Percentiles rank a stretch among this genome's conserved stretches.
Conservation (phyloP, 2,329 filamentous ascomycete genomes). For the Ceratocystis cubensis region DNA sequence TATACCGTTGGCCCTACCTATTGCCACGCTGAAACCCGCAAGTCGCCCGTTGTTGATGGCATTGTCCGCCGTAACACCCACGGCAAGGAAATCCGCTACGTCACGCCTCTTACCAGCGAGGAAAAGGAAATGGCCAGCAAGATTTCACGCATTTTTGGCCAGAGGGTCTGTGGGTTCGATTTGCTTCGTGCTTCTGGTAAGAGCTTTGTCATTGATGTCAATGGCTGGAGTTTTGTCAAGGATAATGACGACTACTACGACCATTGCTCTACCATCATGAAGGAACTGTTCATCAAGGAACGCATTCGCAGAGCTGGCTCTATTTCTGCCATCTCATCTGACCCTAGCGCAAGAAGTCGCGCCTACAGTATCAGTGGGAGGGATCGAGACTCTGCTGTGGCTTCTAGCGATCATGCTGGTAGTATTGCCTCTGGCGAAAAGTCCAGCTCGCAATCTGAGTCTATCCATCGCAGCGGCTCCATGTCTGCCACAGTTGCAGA, state of each 20-base stretch:
- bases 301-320: constrained; percentile 47
- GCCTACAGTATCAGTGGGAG: neutral
- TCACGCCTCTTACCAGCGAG: constrained; percentile 68
- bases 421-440: neutral
- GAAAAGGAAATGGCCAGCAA: constrained; percentile 79
- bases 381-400: constrained; percentile 1
- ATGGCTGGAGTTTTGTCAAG: constrained; percentile 99
- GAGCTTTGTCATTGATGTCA: constrained; percentile 97
- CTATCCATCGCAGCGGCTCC: constrained; percentile 2
- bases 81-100: constrained; percentile 91
- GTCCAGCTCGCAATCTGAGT: neutral
- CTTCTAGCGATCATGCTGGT: neutral
- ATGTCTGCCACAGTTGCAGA: constrained; percentile 7
- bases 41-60: constrained; percentile 93
- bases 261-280: constrained; percentile 72
- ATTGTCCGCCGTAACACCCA: constrained; percentile 92
- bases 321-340: constrained; percentile 37
- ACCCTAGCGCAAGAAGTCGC: constrained; percentile 23
- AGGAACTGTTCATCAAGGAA: constrained; percentile 77
- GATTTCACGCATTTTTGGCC: constrained; percentile 84
- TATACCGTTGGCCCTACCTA: constrained; percentile 90
- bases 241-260: constrained; percentile 99
- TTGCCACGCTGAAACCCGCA: constrained; percentile 93
- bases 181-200: constrained; percentile 74
- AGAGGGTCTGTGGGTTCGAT: constrained; percentile 92